phyloP scores from a whole-genome alignment of 768 basidiomycete genomes.

The Trametes cingulata region DNA sequence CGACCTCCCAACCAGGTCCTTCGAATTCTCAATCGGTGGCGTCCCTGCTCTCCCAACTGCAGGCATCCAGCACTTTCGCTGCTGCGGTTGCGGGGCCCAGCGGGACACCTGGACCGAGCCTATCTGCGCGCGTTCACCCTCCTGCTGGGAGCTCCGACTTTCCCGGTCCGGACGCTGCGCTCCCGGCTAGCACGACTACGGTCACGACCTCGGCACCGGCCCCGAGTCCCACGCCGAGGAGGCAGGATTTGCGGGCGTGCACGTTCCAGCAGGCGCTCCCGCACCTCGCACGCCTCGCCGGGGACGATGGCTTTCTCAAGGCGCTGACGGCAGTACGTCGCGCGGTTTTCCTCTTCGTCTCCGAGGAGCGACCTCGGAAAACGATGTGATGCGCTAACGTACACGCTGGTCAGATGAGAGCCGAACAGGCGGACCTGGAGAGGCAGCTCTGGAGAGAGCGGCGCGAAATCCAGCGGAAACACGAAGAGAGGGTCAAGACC shows the following conservation, averaged over 20 bases:
- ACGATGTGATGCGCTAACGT: background rate
- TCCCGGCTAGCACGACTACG: background rate
- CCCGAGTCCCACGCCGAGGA: slow-evolving; percentile 10
- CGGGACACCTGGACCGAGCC: slow-evolving; percentile 2
- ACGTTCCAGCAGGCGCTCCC: slow-evolving; percentile 75
- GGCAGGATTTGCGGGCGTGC: slow-evolving; percentile 45
- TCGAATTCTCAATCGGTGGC: slow-evolving; percentile 46
- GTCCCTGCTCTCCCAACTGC: slow-evolving; percentile 62
- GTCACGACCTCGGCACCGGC: background rate
- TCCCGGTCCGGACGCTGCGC: slow-evolving; percentile 5
- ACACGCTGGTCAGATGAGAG: slow-evolving; percentile 52
- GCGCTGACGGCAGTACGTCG: slow-evolving; percentile 53
- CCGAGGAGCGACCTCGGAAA: background rate
- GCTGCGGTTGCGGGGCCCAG: slow-evolving; percentile 17
- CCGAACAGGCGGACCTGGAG: slow-evolving; percentile 72
- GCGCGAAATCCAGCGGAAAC: slow-evolving; percentile 56
- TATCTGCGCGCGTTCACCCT: background rate
- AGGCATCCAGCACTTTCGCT: slow-evolving; percentile 33
- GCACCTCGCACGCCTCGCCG: slow-evolving; percentile 58
- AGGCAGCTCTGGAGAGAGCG: slow-evolving; percentile 69
- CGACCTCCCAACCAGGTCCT: slow-evolving; percentile 28
- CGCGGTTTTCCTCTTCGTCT: background rate
- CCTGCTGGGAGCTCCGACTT: slow-evolving; percentile 4
- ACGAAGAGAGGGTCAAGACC: slow-evolving; percentile 71
- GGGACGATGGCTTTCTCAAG: slow-evolving; percentile 51